Base-by-base conservation (phyloP, 2,329 filamentous ascomycete genomes). In the Sarocladium strictum region DNA sequence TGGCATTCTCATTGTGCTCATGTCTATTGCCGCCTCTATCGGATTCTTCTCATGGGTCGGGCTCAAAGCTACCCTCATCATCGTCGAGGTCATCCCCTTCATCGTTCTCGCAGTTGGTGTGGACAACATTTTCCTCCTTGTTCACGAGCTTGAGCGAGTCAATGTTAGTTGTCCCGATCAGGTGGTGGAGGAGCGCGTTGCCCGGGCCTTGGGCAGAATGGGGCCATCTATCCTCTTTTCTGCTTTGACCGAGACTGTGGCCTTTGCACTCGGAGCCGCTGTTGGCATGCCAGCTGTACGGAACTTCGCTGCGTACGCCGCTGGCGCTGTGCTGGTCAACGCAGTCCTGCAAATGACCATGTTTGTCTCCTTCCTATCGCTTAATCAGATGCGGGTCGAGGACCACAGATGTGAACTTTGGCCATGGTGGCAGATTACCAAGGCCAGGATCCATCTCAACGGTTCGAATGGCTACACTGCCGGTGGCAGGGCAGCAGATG, bases 81-180 rank as follows among this genome's bases (percentile, higher is more conserved):
- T 99, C 58, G 93, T 95, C 3, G 94, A 99, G 67, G 94, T 99
- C 58, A 99, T 99, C 60, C 94, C 94, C 0, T 99, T 99, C 70
- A 86, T 99, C 59, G 93, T 99, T 10, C 76, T 99, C 19, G 94
- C 94, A 12, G 92, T 99, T 26, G 94, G 94, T 45, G 95, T 99
- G 2, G 94, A 99, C 78, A 99, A 99, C 66, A 97, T 99, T 63
- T 99, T 99, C 73, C 76, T 99, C 55, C 96, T 99, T 56, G 94
- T 99, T 1, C 94, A 99, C 70, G 94, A 99, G 70, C 96, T 99
- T 57, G 94, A 99, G 67, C 83, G 94, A 27, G 89, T 97, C 66
- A 99, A 99, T 64, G 74, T 91, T 61, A 96, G 87, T 68, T 89
- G 96, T 64, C 90, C 92, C 0, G 92, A 97, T 64, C 87, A 92